phyloP scores from a whole-genome alignment of 495 filamentous ascomycete genomes.

The Achaetomiella virescens region DNA sequence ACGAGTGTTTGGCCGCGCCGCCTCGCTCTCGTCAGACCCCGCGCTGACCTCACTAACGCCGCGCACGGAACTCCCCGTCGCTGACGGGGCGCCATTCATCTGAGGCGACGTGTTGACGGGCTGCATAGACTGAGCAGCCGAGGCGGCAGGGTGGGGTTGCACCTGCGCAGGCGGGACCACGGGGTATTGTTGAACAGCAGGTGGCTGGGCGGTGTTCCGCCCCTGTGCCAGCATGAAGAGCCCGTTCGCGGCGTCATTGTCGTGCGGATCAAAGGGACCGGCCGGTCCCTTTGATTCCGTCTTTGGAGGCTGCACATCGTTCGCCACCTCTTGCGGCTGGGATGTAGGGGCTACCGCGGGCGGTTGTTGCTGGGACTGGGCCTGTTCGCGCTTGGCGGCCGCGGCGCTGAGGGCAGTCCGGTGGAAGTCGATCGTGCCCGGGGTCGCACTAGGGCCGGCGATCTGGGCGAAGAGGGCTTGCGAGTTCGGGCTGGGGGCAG shows the following conservation, averaged over 20 bases:
- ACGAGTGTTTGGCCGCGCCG: slow-evolving; percentile 52
- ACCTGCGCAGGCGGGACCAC: slow-evolving; percentile 43
- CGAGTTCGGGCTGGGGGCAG: slow-evolving; percentile 80
- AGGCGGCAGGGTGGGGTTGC: slow-evolving; percentile 30
- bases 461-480: slow-evolving; percentile 73
- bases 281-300: slow-evolving; percentile 39
- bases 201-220: slow-evolving; percentile 52
- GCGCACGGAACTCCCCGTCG: slow-evolving; percentile 40
- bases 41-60: slow-evolving; percentile 65
- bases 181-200: slow-evolving; percentile 46
- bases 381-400: slow-evolving; percentile 50
- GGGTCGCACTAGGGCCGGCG: slow-evolving; percentile 69
- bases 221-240: slow-evolving; percentile 81
- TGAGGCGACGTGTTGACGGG: slow-evolving; percentile 47
- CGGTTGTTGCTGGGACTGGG: slow-evolving; percentile 41
- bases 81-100: slow-evolving; percentile 42
- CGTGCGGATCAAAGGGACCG: slow-evolving; percentile 72
- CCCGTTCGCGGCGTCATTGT: slow-evolving; percentile 94
- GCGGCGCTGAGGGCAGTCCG: slow-evolving; percentile 82
- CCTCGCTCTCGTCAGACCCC: slow-evolving; percentile 68
- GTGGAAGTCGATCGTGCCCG: slow-evolving; percentile 88
- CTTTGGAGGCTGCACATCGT: slow-evolving; percentile 36
- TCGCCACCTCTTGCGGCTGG: slow-evolving; percentile 41
- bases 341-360: slow-evolving; percentile 33
- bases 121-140: slow-evolving; percentile 24